These are phyloP conservation scores for Termitomyces sp. DNA, from an alignment of 768 basidiomycete species.

Conservation along the genomic window DNA sequence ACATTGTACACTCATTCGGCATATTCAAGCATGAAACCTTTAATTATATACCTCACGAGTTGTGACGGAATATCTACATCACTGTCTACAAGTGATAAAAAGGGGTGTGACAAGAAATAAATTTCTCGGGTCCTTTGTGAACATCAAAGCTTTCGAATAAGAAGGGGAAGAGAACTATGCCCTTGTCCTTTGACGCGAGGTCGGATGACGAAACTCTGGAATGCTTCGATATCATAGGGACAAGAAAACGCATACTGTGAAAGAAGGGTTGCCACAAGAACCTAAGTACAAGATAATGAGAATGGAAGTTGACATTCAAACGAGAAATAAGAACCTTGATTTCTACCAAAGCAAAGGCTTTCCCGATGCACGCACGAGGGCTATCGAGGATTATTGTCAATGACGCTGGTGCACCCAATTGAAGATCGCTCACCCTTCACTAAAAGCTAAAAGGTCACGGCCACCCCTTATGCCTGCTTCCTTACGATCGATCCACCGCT, in stretches of 20 bases:
- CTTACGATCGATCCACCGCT: constrained; percentile 53
- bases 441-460: constrained; percentile 51
- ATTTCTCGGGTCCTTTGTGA: not conserved
- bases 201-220: constrained; percentile 63
- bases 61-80: not conserved
- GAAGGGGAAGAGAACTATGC: constrained; percentile 51
- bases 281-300: constrained; percentile 15
- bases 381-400: constrained; percentile 23
- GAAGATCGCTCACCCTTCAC: constrained; percentile 41
- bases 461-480: constrained; percentile 22
- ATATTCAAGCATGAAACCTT: not conserved
- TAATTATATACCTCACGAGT: constrained; percentile 7
- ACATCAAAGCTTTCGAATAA: constrained; percentile 35
- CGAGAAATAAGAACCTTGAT: constrained; percentile 41
- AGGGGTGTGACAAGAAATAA: not conserved
- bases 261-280: constrained; percentile 44
- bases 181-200: constrained; percentile 50
- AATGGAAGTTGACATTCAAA: not conserved
- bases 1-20: not conserved
- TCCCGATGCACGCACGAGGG: constrained; percentile 57
- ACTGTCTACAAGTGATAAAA: not conserved
- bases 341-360: constrained; percentile 52
- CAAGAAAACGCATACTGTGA: constrained; percentile 52
- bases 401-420: not conserved
- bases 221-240: constrained; percentile 48